Conservation (phyloP, 2,329 filamentous ascomycete genomes). For the Endothia cerciana region DNA sequence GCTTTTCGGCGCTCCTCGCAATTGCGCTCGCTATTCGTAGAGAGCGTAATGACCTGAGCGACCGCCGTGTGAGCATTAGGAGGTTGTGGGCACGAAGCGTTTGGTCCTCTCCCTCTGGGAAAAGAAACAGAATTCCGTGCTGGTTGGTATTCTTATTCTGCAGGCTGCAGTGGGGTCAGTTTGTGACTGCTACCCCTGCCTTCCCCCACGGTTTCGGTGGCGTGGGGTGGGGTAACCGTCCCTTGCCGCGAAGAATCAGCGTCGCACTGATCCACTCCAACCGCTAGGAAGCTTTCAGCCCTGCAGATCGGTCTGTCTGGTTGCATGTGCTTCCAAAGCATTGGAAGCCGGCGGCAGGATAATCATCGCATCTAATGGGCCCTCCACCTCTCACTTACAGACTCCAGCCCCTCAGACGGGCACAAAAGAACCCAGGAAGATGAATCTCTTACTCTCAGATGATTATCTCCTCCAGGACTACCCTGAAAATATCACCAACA, state of each 20-base stretch:
- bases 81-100: neutral
- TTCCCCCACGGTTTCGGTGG: conserved; percentile 13
- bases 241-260: conserved; percentile 16
- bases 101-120: neutral
- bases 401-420: conserved; percentile 11
- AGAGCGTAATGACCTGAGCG: neutral
- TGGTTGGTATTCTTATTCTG: no score
- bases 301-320: conserved; percentile 20
- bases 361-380: neutral
- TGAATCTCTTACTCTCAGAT: conserved; percentile 65
- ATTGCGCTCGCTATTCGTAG: neutral
- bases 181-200: conserved; percentile 14
- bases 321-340: conserved; percentile 9
- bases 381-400: conserved; percentile 1
- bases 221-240: conserved; percentile 11
- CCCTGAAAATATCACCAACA: conserved; percentile 86
- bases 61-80: conserved; percentile 5
- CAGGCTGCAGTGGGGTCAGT: neutral
- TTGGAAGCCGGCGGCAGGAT: no score
- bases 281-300: conserved; percentile 23
- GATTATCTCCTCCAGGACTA: conserved; percentile 77
- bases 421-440: conserved; percentile 35
- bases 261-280: conserved; percentile 11
- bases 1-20: neutral
- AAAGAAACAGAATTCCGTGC: neutral